phyloP scores from a whole-genome alignment of 2,329 filamentous ascomycete genomes.

The Aschersonia sp. region DNA sequence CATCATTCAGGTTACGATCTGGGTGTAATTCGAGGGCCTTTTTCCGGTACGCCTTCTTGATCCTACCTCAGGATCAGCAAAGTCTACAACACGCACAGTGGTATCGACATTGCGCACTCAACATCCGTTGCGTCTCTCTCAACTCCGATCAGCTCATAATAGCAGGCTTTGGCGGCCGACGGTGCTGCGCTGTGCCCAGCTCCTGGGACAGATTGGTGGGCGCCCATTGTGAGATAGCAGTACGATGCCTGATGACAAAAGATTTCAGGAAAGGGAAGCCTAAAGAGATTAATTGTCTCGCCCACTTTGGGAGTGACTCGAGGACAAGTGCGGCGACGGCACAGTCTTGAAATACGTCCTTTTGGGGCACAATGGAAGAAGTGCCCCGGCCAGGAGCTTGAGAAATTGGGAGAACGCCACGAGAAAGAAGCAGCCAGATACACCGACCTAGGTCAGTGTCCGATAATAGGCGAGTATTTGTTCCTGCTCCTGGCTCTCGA shows the following conservation, averaged over 20 bases:
- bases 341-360: too few species aligned
- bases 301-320: too few species aligned
- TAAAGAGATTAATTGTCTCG: not conserved
- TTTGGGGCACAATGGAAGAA: too few species aligned
- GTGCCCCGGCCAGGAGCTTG: too few species aligned
- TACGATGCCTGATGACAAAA: not conserved
- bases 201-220: conserved; percentile 33
- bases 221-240: conserved; percentile 28
- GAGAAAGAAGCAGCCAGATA: too few species aligned
- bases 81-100: not conserved
- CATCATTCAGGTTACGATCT: conserved; percentile 80
- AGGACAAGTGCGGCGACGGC: too few species aligned
- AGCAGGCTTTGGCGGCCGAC: conserved; percentile 50
- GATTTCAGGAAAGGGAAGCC: not conserved
- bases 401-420: too few species aligned
- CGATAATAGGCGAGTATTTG: too few species aligned
- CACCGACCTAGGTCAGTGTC: too few species aligned
- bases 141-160: conserved; percentile 73
- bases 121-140: conserved; percentile 62
- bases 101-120: conserved; percentile 41
- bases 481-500: too few species aligned
- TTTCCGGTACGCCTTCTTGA: conserved; percentile 83
- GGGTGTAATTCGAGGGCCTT: conserved; percentile 91
- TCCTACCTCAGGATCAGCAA: conserved; percentile 30
- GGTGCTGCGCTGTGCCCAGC: conserved; percentile 8